These are phyloP conservation scores for Solanum virginianum DNA, from an alignment of 257 asterid genomes.

Conservation along the genomic window DNA sequence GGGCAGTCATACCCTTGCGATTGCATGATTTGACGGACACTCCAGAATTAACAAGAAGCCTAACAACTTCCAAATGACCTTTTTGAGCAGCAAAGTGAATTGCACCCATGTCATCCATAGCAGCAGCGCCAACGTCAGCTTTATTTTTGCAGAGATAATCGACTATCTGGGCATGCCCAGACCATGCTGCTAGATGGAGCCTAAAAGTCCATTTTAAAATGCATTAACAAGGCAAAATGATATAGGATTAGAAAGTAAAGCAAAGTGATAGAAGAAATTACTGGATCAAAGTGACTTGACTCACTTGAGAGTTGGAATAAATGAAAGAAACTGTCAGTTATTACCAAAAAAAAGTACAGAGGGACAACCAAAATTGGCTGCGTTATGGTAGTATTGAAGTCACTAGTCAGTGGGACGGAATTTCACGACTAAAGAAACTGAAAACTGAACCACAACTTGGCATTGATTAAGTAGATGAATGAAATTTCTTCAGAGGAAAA, in stretches of 20 bases:
- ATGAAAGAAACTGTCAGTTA: not conserved
- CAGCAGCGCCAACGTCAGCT: conserved; percentile 92
- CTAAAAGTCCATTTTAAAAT: conserved; percentile 19
- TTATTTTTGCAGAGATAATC: conserved; percentile 72
- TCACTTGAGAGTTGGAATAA: conserved; percentile 1
- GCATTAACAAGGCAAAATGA: not conserved
- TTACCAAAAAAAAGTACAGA: not conserved
- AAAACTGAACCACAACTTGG: not conserved
- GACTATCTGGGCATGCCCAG: conserved; percentile 72
- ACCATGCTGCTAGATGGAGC: conserved; percentile 95
- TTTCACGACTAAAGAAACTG: not conserved
- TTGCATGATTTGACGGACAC: conserved; percentile 57
- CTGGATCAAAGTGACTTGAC: not conserved
- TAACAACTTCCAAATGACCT: conserved; percentile 71
- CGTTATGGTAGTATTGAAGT: not conserved
- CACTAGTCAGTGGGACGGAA: not conserved
- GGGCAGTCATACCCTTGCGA: conserved; percentile 87
- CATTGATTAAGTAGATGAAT: not conserved
- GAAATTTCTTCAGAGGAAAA: not conserved
- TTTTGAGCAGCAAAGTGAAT: conserved; percentile 94
- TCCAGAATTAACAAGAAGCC: conserved; percentile 49
- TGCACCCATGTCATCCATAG: conserved; percentile 98
- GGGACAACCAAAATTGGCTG: not conserved
- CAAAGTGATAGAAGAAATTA: not conserved
- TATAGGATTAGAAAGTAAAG: not conserved